Evolutionary conservation across 2,329 filamentous ascomycete species (phyloP), one percentile per base, ranked within the genome.

Genomic region (Diaporthe sp.): DNA sequence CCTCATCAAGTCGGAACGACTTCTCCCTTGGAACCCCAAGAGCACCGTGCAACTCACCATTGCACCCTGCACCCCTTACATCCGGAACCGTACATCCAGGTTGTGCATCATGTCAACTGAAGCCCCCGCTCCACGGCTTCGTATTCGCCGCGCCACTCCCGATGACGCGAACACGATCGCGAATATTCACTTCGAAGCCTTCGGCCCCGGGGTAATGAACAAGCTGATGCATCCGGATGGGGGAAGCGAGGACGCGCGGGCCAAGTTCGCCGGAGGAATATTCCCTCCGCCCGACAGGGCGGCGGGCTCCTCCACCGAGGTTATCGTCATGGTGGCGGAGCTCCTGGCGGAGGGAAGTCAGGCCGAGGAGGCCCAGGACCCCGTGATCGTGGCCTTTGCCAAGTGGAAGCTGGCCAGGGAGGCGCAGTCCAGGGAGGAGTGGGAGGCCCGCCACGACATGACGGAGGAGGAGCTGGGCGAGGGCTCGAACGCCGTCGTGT

Each of bases 361-460:
- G 8, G 71, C 31, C 7, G 44, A 25, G 1, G 76, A 77, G 13
- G 60, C 31, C 15, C 67, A 68, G 3, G 67, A 73, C 13, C 73
- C 79, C 4, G 81, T 82, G 72, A 75, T 84, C 10, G 79, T 82
- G 9, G 83, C 81, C 17, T 83, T 80, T 58, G 78, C 78, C 31
- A 81, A 81, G 70, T 83, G 81, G 80, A 53, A 37, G 20, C 53
- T 82, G 9, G 73, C 77, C 31, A 78, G 76, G 15, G 65, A 78
- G 44, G 75, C 77, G 28, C 79, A 78, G n/a, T 34, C 79, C 2
- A 78, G 80, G 58, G 80, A 77, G 37, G 77, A 80, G 74, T 83
- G 81, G 81, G 79, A 80, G 31, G 74, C 63, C 5, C 25, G 73
- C 6, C 20, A 67, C 2, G 42, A 65, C 7, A 55, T 65, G 47